Base-by-base conservation (phyloP, 768 basidiomycete genomes). In the Cubamyces sp. region DNA sequence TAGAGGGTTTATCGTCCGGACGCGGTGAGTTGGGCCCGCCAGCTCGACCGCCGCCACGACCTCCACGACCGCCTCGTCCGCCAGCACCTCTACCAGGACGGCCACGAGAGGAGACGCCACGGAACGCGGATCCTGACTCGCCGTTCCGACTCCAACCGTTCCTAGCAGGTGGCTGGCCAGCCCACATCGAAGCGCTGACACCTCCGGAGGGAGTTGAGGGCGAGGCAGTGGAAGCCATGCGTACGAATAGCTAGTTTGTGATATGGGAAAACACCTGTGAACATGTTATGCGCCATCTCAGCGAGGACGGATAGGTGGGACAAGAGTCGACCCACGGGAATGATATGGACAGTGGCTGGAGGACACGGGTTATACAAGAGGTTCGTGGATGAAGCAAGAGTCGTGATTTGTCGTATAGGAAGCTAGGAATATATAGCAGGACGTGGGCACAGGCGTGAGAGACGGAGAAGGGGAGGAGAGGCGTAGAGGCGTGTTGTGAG, bases 61-160 rank as follows among this genome's bases (percentile, higher is more conserved):
- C 71, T 19, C 71, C 72, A 43, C 73, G 70, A 54, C 69, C 72
- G 54, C 75, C 72, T 39, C 73, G 71, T 45, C 77, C 66, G 12
- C 73, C 71, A 54, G 75, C 72, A 19, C 70, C 65, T 47, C 74
- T 50, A 5, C 66, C 66, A 3, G 62, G 49, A 15, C 65, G 52
- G 0, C 68, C 69, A 46, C 66, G 69, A 30, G 28, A 30, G 54
- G 56, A 21, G 6, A 43, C 45, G 2, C 69, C 71, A 12, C 71
- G 63, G 60, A 64, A 66, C 12, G 73, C 63, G 39, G 69, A 55
- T 21, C 71, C 68, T 16, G 70, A 58, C 52, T 71, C 71, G 54
- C 66, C 62, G 43, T 43, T 57, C 45, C 68, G 70, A 34, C 66
- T 62, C 68, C 71, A 68, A 3, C 64, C 49, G 21, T 28, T 42